Evolutionary conservation across 2,329 filamentous ascomycete species (phyloP).

Genomic region (Bimuria novae-zelandiae): DNA sequence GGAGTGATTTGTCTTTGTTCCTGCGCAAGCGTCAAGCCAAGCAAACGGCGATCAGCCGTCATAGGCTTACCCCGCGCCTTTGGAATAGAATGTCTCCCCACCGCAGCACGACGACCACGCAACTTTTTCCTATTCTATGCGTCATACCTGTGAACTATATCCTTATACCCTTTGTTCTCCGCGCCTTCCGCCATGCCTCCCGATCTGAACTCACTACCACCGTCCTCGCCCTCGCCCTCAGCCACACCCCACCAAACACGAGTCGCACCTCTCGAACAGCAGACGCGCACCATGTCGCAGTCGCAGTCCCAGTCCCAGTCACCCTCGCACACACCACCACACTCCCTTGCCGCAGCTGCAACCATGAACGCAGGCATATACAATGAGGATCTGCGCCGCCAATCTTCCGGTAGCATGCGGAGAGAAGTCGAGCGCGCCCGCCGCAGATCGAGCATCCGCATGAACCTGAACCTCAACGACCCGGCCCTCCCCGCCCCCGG

Average conservation of each 20-base stretch:
- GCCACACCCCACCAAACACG: slow-evolving; percentile 26
- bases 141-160: neutral
- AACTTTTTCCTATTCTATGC: neutral
- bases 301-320: slow-evolving; percentile 54
- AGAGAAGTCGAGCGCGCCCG: slow-evolving; percentile 53
- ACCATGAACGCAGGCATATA: slow-evolving; percentile 78
- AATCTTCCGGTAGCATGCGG: slow-evolving; percentile 56
- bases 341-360: slow-evolving; percentile 75
- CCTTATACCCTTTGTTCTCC: neutral
- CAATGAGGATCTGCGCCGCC: slow-evolving; percentile 59
- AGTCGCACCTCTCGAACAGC: slow-evolving; percentile 28
- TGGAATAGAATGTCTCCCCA: neutral
- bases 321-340: slow-evolving; percentile 67
- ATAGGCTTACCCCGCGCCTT: neutral
- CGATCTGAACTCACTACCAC: slow-evolving; percentile 63
- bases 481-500: slow-evolving; percentile 69
- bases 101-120: neutral
- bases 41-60: neutral
- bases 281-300: slow-evolving; percentile 50
- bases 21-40: slow-evolving; percentile 5
- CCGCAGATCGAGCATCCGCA: slow-evolving; percentile 69
- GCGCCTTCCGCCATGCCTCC: slow-evolving; percentile 51
- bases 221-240: slow-evolving; percentile 47
- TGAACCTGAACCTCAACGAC: slow-evolving; percentile 76
- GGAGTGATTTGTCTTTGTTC: neutral